Percentiles rank a stretch among this genome's conserved stretches.
Conservation (phyloP, 2,329 filamentous ascomycete species). For the Microdochium nivale region DNA sequence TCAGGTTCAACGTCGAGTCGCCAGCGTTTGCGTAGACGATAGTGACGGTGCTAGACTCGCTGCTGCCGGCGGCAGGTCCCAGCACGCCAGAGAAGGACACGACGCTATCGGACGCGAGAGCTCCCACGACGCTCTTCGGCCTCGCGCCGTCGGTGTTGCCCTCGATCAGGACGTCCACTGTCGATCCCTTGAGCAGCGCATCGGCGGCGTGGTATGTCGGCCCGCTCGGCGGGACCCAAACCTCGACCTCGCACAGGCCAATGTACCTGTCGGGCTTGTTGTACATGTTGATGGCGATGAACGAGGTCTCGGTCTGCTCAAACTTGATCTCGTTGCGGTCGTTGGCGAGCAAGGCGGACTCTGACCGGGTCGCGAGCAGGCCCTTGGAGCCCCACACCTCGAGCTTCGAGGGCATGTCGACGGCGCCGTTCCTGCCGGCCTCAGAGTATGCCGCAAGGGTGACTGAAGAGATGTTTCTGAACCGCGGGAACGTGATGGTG, state of each 20-base stretch:
- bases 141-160: constrained; percentile 8
- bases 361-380: constrained; percentile 8
- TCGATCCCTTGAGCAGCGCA: constrained; percentile 15
- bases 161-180: constrained; percentile 15
- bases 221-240: constrained; percentile 17
- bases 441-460: constrained; percentile 23
- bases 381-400: constrained; percentile 15
- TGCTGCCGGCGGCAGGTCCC: constrained; percentile 7
- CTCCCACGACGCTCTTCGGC: constrained; percentile 17
- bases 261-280: constrained; percentile 13
- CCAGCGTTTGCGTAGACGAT: constrained; percentile 15
- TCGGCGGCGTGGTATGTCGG: constrained; percentile 17
- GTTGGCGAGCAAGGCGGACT: constrained; percentile 13
- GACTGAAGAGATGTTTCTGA: constrained; percentile 21
- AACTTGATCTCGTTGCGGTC: constrained; percentile 18
- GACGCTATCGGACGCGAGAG: constrained; percentile 12
- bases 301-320: constrained; percentile 13
- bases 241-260: constrained; percentile 23
- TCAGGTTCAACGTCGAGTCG: constrained; percentile 6
- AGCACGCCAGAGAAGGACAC: constrained; percentile 18
- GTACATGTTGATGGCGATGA: constrained; percentile 21
- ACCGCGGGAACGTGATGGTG: constrained; percentile 22
- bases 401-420: constrained; percentile 16
- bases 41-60: constrained; percentile 7
- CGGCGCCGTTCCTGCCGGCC: constrained; percentile 20